These are phyloP conservation scores for Prunus armeniaca DNA, from an alignment of 306 rosid genomes.

Conservation along the genomic window DNA sequence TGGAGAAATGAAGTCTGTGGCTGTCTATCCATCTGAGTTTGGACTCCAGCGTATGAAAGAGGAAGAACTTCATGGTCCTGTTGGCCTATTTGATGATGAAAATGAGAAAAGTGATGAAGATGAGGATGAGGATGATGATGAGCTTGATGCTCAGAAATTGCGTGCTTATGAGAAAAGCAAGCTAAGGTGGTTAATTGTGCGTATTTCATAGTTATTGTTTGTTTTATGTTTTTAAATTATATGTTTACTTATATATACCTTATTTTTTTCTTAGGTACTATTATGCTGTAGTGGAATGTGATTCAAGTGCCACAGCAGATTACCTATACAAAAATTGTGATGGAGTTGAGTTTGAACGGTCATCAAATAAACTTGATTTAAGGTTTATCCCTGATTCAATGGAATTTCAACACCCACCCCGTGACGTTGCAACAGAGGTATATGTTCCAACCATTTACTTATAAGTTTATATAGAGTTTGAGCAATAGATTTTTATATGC, in stretches of 20 bases:
- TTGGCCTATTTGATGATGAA: conserved; percentile 66
- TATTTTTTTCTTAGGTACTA: conserved; percentile 53
- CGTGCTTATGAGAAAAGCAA: conserved; percentile 76
- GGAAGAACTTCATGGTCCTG: conserved; percentile 83
- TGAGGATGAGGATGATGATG: conserved; percentile 19
- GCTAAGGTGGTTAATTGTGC: conserved; percentile 51
- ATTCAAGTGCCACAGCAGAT: conserved; percentile 70
- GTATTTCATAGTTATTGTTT: not conserved
- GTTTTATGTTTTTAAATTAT: not conserved
- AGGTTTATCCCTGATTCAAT: conserved; percentile 88
- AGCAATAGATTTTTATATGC: not conserved
- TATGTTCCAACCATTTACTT: not conserved
- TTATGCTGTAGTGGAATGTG: conserved; percentile 84
- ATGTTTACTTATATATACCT: not conserved
- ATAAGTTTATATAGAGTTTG: not conserved
- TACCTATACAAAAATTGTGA: conserved; percentile 77
- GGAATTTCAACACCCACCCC: conserved; percentile 71
- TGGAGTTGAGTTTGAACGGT: conserved; percentile 66
- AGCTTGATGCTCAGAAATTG: conserved; percentile 58
- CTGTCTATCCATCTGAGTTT: conserved; percentile 89
- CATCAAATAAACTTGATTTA: conserved; percentile 80
- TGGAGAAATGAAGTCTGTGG: conserved; percentile 68
- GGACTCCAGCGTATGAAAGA: conserved; percentile 85
- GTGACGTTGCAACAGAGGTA: conserved; percentile 80
- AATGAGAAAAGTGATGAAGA: conserved; percentile 40